Conservation (phyloP, 129 eudicot genomes). For the Tagetes erecta region DNA sequence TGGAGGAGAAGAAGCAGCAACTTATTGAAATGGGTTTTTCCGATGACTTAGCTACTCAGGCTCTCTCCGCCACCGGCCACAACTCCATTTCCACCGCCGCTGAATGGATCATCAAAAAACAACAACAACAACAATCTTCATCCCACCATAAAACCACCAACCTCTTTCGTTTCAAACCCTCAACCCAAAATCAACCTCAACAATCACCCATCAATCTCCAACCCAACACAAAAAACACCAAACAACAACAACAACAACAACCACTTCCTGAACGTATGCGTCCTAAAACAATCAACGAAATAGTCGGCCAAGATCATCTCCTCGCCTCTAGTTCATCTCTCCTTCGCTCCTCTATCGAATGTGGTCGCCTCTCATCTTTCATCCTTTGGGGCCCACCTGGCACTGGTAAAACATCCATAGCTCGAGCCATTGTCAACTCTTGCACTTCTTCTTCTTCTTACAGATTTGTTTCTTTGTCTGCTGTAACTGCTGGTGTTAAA, state of each 20-base stretch:
- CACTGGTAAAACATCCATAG: constrained; percentile 92
- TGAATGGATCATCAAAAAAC: constrained; percentile 61
- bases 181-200: not conserved
- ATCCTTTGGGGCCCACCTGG: constrained; percentile 98
- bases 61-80: constrained; percentile 56
- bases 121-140: constrained; percentile 8
- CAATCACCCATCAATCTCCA: not conserved
- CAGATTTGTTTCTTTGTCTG: constrained; percentile 67
- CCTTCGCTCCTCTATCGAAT: constrained; percentile 55
- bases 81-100: constrained; percentile 35
- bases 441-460: constrained; percentile 34
- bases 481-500: constrained; percentile 81
- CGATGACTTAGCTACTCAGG: constrained; percentile 55
- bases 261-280: constrained; percentile 91
- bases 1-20: constrained; percentile 35
- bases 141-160: constrained; percentile 65
- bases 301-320: constrained; percentile 89
- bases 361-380: constrained; percentile 66
- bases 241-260: constrained; percentile 15
- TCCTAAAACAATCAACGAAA: constrained; percentile 55
- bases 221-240: constrained; percentile 5
- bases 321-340: constrained; percentile 53
- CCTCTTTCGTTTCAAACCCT: constrained; percentile 48
- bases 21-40: constrained; percentile 88
- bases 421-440: constrained; percentile 62